Percentiles rank a stretch among this genome's conserved stretches.
Evolutionary conservation across 78 protist species (phyloP).

Genomic region (Cavenderia fasciculata): DNA sequence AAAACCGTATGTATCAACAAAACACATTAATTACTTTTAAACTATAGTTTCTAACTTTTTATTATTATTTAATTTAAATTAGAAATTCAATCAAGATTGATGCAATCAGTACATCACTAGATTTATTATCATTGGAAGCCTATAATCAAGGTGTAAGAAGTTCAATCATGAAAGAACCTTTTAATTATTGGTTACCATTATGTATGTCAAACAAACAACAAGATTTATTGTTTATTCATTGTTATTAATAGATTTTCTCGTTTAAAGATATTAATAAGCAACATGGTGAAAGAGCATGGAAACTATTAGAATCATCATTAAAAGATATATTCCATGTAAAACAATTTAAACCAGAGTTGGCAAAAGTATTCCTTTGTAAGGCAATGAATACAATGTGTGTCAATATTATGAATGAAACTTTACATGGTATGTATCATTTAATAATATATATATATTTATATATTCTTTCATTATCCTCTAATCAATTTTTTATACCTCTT

Average conservation of each 20-base stretch:
- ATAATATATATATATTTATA: too few species aligned
- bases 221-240: too few species aligned
- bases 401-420: conserved; percentile 67
- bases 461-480: neutral
- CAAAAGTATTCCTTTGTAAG: conserved; percentile 50
- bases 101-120: conserved; percentile 43
- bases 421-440: conserved; percentile 45
- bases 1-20: conserved; percentile 7
- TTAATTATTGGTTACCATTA: conserved; percentile 79
- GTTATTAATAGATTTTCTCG: neutral
- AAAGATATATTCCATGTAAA: neutral
- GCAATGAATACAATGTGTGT: conserved; percentile 78
- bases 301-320: conserved; percentile 17
- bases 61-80: too few species aligned
- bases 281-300: conserved; percentile 75
- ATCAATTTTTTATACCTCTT: neutral
- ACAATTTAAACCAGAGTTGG: conserved; percentile 31
- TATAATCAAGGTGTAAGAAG: conserved; percentile 74
- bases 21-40: neutral
- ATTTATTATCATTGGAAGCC: conserved; percentile 35
- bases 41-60: conserved; percentile 5
- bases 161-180: conserved; percentile 54
- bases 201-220: neutral
- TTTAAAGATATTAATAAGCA: conserved; percentile 17
- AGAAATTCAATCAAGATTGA: too few species aligned